Conservation (phyloP, 441 rosid species). For the Adansonia madagascariensis region DNA sequence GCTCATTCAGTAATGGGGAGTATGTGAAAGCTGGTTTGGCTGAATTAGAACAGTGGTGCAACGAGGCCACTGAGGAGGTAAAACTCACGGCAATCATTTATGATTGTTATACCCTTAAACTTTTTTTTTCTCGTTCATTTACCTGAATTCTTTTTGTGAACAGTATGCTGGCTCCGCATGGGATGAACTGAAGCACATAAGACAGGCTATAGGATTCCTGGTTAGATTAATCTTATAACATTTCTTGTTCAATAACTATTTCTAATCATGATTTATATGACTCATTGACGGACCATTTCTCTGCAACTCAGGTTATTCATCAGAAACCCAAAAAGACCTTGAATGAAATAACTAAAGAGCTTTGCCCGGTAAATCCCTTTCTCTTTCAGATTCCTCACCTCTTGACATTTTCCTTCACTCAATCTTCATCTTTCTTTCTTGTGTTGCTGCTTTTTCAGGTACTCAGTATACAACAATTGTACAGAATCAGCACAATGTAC, state of each 20-base stretch:
- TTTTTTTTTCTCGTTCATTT: constrained; percentile 21
- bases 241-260: constrained; percentile 8
- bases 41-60: constrained; percentile 92
- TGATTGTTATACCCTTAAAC: constrained; percentile 15
- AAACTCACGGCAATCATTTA: constrained; percentile 34
- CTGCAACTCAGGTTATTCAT: constrained; percentile 50
- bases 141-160: constrained; percentile 20
- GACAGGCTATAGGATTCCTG: constrained; percentile 95
- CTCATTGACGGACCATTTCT: neutral
- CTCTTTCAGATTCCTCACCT: neutral
- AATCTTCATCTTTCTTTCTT: constrained; percentile 18
- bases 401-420: neutral
- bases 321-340: constrained; percentile 72
- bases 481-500: constrained; percentile 72
- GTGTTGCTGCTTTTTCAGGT: constrained; percentile 44
- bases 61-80: constrained; percentile 82
- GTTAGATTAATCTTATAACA: constrained; percentile 39
- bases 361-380: constrained; percentile 58
- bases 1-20: constrained; percentile 98
- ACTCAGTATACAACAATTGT: constrained; percentile 63
- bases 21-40: constrained; percentile 93
- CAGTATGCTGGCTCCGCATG: constrained; percentile 78
- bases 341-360: constrained; percentile 64
- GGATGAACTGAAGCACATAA: constrained; percentile 90
- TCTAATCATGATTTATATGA: neutral